These are phyloP conservation scores for Yarrowia sp. DNA, from an alignment of 805 yeast genomes.

Conservation along the genomic window DNA sequence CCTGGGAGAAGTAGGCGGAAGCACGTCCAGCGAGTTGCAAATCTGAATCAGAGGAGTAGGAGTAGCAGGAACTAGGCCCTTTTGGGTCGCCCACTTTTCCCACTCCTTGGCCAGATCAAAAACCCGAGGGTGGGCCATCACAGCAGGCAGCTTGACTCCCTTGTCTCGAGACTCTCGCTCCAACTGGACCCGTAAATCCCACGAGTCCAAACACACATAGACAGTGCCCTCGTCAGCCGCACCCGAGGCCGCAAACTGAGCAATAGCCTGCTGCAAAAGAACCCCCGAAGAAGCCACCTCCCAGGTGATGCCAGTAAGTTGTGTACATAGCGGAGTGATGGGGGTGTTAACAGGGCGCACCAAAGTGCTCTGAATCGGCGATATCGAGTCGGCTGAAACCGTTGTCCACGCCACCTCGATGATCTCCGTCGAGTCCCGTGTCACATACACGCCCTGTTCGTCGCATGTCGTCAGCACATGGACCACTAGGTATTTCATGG, in stretches of 20 bases:
- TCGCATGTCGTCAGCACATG: constrained; percentile 66
- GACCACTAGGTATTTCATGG: constrained; percentile 48
- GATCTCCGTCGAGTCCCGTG: constrained; percentile 66
- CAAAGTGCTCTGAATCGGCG: constrained; percentile 44
- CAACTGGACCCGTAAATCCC: constrained; percentile 72
- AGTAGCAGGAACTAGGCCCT: constrained; percentile 28
- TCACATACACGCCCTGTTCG: constrained; percentile 54
- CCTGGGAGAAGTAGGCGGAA: constrained; percentile 42
- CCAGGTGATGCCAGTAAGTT: constrained; percentile 54
- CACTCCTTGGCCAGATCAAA: constrained; percentile 77
- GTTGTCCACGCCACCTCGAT: constrained; percentile 66
- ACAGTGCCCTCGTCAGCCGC: not conserved
- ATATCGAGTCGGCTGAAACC: constrained; percentile 51
- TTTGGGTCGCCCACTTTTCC: constrained; percentile 55
- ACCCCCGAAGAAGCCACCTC: constrained; percentile 57
- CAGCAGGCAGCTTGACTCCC: constrained; percentile 65
- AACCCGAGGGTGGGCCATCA: constrained; percentile 68
- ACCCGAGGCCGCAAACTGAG: constrained; percentile 46
- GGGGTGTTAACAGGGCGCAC: constrained; percentile 65
- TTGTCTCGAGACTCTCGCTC: constrained; percentile 80
- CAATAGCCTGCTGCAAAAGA: constrained; percentile 61
- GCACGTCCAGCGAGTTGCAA: constrained; percentile 34
- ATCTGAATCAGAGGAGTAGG: constrained; percentile 45
- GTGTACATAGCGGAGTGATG: constrained; percentile 50
- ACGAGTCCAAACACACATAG: constrained; percentile 62